Evolutionary conservation across 225 moss, liverwort and hornwort genomes (phyloP).

Genomic region (Pleurozium schreberi): DNA sequence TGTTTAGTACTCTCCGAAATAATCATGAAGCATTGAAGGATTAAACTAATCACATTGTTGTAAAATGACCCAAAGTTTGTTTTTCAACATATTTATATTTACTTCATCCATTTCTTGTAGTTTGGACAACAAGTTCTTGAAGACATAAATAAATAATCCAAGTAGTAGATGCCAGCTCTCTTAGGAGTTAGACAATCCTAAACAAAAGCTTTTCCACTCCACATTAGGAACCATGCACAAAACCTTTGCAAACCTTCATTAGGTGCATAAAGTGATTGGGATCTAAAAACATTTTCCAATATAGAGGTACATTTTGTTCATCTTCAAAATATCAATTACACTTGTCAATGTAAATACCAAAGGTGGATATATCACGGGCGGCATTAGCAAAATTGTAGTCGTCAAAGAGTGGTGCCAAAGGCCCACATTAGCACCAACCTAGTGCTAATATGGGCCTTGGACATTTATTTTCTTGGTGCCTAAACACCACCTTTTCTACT

Average conservation of each 20-base stretch:
- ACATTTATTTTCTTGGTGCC: neutral
- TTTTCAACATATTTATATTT: neutral
- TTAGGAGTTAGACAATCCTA: neutral
- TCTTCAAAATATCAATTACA: neutral
- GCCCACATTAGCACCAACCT: neutral
- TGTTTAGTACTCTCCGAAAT: rapidly evolving
- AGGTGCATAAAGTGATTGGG: neutral
- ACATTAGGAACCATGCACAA: neutral
- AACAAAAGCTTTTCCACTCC: neutral
- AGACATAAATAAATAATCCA: neutral
- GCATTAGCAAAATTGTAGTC: neutral
- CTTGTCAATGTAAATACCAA: neutral
- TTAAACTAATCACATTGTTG: neutral
- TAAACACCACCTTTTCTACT: neutral
- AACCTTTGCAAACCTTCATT: neutral
- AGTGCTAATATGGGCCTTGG: neutral
- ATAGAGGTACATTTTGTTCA: neutral
- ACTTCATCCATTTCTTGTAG: neutral
- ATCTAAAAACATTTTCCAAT: neutral
- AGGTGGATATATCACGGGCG: neutral
- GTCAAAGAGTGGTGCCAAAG: neutral
- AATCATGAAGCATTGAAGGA: neutral
- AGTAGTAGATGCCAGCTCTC: rapidly evolving
- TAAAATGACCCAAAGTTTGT: neutral
- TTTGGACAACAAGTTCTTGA: neutral